Percentiles rank a stretch among this genome's conserved stretches.
These are phyloP conservation scores for Yamadazyma conglobata DNA, from an alignment of 1,139 yeast species.

Conservation along the genomic window DNA sequence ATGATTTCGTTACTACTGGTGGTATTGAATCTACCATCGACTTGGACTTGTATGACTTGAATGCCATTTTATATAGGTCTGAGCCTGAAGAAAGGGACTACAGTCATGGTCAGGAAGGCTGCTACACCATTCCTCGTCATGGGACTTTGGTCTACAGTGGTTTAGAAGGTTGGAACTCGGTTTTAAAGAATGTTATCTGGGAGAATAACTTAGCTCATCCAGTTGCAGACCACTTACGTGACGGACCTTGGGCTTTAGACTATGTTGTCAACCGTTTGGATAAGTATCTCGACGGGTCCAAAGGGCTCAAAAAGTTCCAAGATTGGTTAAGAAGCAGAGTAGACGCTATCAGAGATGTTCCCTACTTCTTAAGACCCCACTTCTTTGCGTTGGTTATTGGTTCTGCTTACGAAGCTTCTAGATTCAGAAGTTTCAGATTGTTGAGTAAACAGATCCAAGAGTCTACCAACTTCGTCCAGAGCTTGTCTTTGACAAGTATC, in stretches of 20 bases:
- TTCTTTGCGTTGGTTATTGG: constrained; percentile 81
- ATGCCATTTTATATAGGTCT: constrained; percentile 70
- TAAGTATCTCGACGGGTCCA: constrained; percentile 46
- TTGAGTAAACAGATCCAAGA: constrained; percentile 53
- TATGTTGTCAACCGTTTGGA: constrained; percentile 62
- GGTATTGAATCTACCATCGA: constrained; percentile 68
- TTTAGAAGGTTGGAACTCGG: constrained; percentile 86
- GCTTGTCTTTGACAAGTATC: constrained; percentile 75
- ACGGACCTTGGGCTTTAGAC: constrained; percentile 89
- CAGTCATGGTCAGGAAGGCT: constrained; percentile 67
- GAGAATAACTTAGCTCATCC: constrained; percentile 82
- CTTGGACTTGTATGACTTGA: constrained; percentile 65
- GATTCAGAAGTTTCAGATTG: constrained; percentile 59
- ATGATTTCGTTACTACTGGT: constrained; percentile 63
- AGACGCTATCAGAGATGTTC: constrained; percentile 61
- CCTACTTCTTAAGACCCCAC: constrained; percentile 80
- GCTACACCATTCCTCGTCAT: constrained; percentile 66
- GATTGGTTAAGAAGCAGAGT: constrained; percentile 70
- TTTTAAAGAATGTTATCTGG: constrained; percentile 58
- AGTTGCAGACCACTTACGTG: constrained; percentile 71
- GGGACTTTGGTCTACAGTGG: constrained; percentile 86
- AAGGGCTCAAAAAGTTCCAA: constrained; percentile 49
- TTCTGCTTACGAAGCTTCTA: constrained; percentile 76
- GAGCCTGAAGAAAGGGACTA: constrained; percentile 87
- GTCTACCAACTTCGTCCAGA: constrained; percentile 73